Conservation (phyloP, 768 basidiomycete species). For the Mycena haematopus region DNA sequence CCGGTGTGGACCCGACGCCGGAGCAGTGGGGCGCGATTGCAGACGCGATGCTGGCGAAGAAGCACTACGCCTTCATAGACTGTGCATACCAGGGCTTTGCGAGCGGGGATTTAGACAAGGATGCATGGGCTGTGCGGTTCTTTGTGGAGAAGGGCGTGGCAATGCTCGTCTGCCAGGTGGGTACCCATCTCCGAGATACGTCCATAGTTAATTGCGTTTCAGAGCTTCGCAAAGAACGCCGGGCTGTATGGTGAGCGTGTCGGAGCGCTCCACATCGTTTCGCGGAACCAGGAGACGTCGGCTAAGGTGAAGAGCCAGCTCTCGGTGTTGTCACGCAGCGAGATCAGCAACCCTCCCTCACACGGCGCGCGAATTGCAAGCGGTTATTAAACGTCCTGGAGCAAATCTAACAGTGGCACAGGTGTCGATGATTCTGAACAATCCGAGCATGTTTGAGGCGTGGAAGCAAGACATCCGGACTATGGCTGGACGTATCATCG, state of each 20-base stretch:
- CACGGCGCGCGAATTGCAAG: slow-evolving; percentile 89
- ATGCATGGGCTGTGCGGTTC: slow-evolving; percentile 90
- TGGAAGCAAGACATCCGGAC: slow-evolving; percentile 91
- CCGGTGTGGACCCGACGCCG: slow-evolving; percentile 90
- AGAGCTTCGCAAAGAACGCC: slow-evolving; percentile 98
- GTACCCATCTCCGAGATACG: slow-evolving; percentile 29
- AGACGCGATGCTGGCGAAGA: slow-evolving; percentile 69
- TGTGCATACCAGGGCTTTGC: slow-evolving; percentile 98
- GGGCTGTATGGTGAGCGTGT: slow-evolving; percentile 95
- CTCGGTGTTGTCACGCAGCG: slow-evolving; percentile 89
- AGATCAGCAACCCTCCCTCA: slow-evolving; percentile 94
- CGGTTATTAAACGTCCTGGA: slow-evolving; percentile 17
- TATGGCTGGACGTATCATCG: slow-evolving; percentile 94
- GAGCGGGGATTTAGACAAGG: slow-evolving; percentile 88
- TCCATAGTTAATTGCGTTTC: slow-evolving; percentile 20
- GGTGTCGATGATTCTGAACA: slow-evolving; percentile 85
- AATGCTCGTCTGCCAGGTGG: slow-evolving; percentile 87
- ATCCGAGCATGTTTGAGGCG: slow-evolving; percentile 74
- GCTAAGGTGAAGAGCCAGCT: slow-evolving; percentile 83
- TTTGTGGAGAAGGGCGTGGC: slow-evolving; percentile 81
- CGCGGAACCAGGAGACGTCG: slow-evolving; percentile 67
- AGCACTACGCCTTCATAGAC: slow-evolving; percentile 93
- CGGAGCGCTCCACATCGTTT: slow-evolving; percentile 89
- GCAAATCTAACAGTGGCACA: slow-evolving; percentile 35
- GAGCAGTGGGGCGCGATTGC: slow-evolving; percentile 88